Evolutionary conservation across 495 filamentous ascomycete genomes (phyloP), one percentile per base, ranked within the genome.

Genomic region (Penicillium robsamsonii): DNA sequence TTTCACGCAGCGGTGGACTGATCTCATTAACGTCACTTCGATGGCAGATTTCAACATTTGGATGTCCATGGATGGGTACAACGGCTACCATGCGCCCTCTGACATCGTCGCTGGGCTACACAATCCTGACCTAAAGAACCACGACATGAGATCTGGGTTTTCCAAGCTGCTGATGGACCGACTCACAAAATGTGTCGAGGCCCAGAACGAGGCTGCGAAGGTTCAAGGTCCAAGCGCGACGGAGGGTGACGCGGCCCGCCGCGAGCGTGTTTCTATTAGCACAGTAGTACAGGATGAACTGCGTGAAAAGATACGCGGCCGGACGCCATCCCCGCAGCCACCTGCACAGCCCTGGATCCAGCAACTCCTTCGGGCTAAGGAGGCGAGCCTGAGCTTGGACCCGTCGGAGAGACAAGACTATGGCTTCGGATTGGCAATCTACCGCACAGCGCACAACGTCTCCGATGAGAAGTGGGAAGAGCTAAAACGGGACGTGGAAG

Each of bases 401-500:
- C 31, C 46, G 6, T 10, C 2, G 31, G 46, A 49, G 11, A 49
- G 46, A 18, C 10, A 25, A 0, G 17, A 49, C 30, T 18, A 5
- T 15, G 12, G 31, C 8, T 37, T 59, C 46, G 64, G 64, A 12
- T 57, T 64, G 12, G 55, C 63, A 15, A 53, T 58, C 27, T 67
- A 67, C 49, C 43, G 58, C 43, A 15, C 61, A 5, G 20, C 35
- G 5, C 46, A 67, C 43, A 30, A 24, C 3, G 13, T 54, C 30
- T 54, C 25, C 42, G 58, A 62, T 37, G 56, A 46, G 37, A 35
- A 62, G 31, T 67, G 55, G 61, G 43, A 27, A 20, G 15, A n/a
- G 0, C 51, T 60, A 3, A 4, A 31, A 31, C 37, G 37, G 30
- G 37, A 52, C 31, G 8, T 67, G 15, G 56, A 64, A 31, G 35